These are phyloP conservation scores for Neoascochyta sp. DNA, from an alignment of 2,329 filamentous ascomycete species.

Conservation along the genomic window DNA sequence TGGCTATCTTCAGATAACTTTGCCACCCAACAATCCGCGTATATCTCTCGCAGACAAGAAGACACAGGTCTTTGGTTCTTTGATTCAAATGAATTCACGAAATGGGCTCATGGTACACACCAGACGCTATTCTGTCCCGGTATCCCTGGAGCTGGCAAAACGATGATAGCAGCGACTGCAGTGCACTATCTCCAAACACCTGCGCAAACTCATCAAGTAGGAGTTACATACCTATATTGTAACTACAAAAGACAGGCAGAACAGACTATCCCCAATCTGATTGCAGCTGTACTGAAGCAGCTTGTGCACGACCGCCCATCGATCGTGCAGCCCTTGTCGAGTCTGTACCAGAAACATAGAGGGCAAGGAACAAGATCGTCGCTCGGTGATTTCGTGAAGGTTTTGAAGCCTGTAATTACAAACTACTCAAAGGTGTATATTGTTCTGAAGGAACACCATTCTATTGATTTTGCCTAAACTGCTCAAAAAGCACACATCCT, in stretches of 20 bases:
- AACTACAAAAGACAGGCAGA: constrained; percentile 26
- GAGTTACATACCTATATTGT: constrained; percentile 35
- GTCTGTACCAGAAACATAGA: constrained; percentile 21
- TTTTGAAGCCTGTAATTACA: constrained; percentile 13
- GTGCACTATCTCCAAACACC: constrained; percentile 10
- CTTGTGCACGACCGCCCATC: constrained; percentile 21
- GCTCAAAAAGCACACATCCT: too few relatives aligned
- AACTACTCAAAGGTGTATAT: constrained; percentile 25
- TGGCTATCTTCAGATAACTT: constrained; percentile 10
- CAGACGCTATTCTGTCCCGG: constrained; percentile 22
- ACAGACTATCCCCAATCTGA: constrained; percentile 20
- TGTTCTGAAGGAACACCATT: too few relatives aligned
- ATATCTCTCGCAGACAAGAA: constrained; percentile 6
- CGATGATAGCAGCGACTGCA: constrained; percentile 22
- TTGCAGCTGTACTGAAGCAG: constrained; percentile 35
- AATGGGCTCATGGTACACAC: constrained; percentile 10
- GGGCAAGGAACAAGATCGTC: constrained; percentile 15
- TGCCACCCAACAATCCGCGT: constrained; percentile 8
- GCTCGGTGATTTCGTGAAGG: constrained; percentile 13
- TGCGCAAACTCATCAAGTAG: constrained; percentile 2
- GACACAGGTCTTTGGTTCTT: constrained; percentile 22
- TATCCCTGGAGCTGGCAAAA: constrained; percentile 28
- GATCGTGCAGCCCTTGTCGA: constrained; percentile 12
- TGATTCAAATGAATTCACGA: constrained; percentile 3
- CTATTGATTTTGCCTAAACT: too few relatives aligned